Conservation (phyloP, 441 rosid genomes). For the Capsella rubella region DNA sequence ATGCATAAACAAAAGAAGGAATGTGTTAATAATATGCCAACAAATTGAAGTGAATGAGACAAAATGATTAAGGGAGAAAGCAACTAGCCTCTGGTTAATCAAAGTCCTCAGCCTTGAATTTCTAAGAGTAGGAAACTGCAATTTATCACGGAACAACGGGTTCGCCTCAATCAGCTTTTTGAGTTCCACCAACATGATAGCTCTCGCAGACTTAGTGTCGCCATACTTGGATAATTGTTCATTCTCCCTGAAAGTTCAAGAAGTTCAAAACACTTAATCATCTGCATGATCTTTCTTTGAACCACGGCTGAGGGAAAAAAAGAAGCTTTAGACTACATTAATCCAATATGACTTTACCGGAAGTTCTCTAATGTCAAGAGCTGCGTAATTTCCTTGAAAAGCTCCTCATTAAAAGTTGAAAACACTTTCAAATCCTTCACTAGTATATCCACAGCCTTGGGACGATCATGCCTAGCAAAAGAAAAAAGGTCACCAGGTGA, state of each 20-base stretch:
- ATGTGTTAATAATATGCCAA: constrained; percentile 16
- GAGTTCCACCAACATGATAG: constrained; percentile 95
- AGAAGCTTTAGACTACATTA: not conserved
- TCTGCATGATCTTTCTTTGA: constrained; percentile 16
- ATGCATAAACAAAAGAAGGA: constrained; percentile 7
- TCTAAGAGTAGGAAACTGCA: constrained; percentile 92
- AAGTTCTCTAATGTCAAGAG: constrained; percentile 92
- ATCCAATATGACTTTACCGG: constrained; percentile 50
- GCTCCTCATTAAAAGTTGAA: constrained; percentile 95
- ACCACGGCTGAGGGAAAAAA: not conserved
- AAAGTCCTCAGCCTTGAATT: constrained; percentile 90
- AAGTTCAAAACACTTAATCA: constrained; percentile 14
- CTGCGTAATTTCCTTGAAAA: constrained; percentile 97
- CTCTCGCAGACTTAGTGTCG: constrained; percentile 97
- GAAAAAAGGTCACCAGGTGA: constrained; percentile 10
- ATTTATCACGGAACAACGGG: constrained; percentile 92
- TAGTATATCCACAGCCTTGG: constrained; percentile 95
- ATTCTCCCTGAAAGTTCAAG: constrained; percentile 71
- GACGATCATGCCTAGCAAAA: constrained; percentile 78
- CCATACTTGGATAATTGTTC: constrained; percentile 97
- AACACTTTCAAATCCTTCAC: constrained; percentile 97
- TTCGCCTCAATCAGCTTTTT: constrained; percentile 98
- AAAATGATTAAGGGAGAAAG: constrained; percentile 9
- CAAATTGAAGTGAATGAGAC: constrained; percentile 4
- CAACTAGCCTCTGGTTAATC: constrained; percentile 82